Percentiles rank a stretch among this genome's conserved stretches.
phyloP scores from a whole-genome alignment of 306 rosid genomes.

The Pyrus communis region DNA sequence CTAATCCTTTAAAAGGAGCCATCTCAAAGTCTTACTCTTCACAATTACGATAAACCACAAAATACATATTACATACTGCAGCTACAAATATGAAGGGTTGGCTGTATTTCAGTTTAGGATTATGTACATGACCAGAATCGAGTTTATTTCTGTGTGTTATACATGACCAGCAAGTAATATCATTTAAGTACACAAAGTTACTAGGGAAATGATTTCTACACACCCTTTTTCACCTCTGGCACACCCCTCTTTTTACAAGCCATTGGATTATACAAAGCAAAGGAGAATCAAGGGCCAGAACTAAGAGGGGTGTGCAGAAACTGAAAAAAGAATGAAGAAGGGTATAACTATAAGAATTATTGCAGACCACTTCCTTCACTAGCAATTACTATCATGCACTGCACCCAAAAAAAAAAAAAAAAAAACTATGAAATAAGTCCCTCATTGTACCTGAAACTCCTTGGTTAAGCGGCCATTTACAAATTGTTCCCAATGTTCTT shows the following conservation, averaged over 20 bases:
- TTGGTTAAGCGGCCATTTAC: constrained; percentile 3
- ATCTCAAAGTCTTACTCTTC: not conserved
- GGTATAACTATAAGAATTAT: not conserved
- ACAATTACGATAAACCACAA: not conserved
- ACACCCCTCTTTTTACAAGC: not conserved
- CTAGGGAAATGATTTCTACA: not conserved
- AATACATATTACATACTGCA: not conserved
- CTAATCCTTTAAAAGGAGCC: not conserved
- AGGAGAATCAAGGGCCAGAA: too few relatives aligned
- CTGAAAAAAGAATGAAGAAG: not conserved
- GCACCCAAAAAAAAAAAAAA: not conserved
- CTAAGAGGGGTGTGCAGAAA: too few relatives aligned
- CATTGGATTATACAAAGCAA: not conserved
- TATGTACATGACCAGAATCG: not conserved
- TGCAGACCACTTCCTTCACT: not conserved
- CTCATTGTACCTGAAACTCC: constrained; percentile 3
- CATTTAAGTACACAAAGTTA: too few relatives aligned
- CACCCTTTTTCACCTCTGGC: too few relatives aligned
- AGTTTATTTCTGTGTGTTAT: not conserved
- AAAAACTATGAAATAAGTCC: not conserved
- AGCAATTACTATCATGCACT: not conserved
- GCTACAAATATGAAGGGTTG: not conserved
- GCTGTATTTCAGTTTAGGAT: not conserved
- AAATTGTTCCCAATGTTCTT: constrained; percentile 1
- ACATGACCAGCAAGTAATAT: not conserved